Base-by-base conservation (phyloP, 768 basidiomycete species). In the Rhizopogon vesiculosus region DNA sequence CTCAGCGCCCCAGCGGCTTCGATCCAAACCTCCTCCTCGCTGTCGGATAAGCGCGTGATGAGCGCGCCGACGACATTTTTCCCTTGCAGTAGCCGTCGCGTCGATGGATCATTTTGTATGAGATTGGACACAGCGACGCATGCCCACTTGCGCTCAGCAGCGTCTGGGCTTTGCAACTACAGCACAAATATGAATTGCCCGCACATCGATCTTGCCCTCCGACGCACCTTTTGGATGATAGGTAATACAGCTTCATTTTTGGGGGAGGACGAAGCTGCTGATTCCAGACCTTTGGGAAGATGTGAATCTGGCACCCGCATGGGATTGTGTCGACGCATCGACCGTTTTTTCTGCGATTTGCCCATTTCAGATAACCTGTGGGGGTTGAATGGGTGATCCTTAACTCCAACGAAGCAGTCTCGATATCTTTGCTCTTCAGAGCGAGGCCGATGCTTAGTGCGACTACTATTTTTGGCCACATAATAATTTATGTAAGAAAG, bases 81-180 rank as follows among this genome's bases (percentile, higher is more conserved):
- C 29, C 91, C 89, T 65, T 96, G 94, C 18, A 98, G 78, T 62
- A 98, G 73, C 59, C 95, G 74, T 57, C 95, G 77, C 13, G 95
- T 97, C 7, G 92, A 91, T 18, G 94, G 89, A 69, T 98, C 95
- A 61, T 96, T 96, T 68, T 94, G 90, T 59, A 96, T 96, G 48
- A 98, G 75, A 69, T 92, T 96, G 10, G 91, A 93, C n/a, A 96
- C 89, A 1, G 94, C 93, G 22, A 94, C 93, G 68, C 94, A 96
- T 3, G 94, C 93, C 94, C 93, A 97, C 67, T 92, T 91, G 52
- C 95, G 83, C 61, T 98, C 95, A 1, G 79, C 72, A 7, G 81
- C 77, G 61, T 96, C 92, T 5, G 83, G 62, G 68, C 86, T 85
- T 63, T 85, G 82, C 79, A 93, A 85, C 90, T 92, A 60, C 15